These are phyloP conservation scores for Pseudopithomyces maydicus DNA, from an alignment of 2,329 filamentous ascomycete species.

Conservation along the genomic window DNA sequence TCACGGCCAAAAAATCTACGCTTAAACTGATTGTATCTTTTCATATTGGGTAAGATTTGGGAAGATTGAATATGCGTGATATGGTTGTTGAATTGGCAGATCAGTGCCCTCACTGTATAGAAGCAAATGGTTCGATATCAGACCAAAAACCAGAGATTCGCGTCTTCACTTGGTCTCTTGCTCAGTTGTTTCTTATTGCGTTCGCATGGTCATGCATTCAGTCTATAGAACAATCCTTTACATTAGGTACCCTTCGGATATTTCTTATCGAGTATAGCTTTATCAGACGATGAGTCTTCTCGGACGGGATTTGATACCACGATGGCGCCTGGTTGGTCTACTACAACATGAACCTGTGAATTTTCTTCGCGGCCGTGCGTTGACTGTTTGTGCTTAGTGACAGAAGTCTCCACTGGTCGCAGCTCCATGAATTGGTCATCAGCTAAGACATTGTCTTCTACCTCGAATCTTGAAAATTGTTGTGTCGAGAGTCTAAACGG, in stretches of 20 bases:
- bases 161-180: not conserved
- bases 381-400: not conserved
- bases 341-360: not conserved
- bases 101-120: too few species aligned
- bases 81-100: too few species aligned
- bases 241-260: not conserved
- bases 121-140: too few species aligned
- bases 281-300: not conserved
- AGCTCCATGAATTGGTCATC: slow-evolving; percentile 1
- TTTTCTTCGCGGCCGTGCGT: not conserved
- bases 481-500: not conserved
- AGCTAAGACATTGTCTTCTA: not conserved
- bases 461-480: slow-evolving; percentile 1
- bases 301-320: not conserved
- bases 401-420: not conserved
- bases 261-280: not conserved
- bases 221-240: not conserved
- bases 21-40: too few species aligned
- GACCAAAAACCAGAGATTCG: too few species aligned
- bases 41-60: too few species aligned
- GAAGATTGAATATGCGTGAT: too few species aligned
- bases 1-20: too few species aligned
- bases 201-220: too few species aligned
- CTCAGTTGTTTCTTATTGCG: not conserved
- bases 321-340: not conserved